phyloP scores from a whole-genome alignment of 352 stramenopile genomes.

The Phytopythium vexans region DNA sequence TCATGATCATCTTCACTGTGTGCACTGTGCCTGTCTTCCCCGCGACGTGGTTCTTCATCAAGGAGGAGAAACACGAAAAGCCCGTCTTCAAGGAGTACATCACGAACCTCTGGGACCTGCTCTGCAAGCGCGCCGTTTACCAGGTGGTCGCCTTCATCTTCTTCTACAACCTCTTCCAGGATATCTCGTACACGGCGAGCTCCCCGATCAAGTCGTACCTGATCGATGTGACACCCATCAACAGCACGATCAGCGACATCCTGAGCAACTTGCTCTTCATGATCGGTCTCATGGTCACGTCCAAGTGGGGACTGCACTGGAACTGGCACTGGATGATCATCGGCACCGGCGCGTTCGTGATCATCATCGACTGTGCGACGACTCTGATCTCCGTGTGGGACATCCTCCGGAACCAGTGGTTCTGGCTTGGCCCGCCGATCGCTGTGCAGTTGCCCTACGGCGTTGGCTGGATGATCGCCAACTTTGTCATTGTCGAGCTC shows the following conservation, averaged over 20 bases:
- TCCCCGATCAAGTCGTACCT: slow-evolving; percentile 1
- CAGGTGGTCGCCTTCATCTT: slow-evolving; percentile 9
- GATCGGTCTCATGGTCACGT: neutral
- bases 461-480: slow-evolving; percentile 20
- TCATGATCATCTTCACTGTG: slow-evolving; percentile 14
- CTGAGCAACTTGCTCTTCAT: slow-evolving; percentile 1
- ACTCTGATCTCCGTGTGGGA: no score
- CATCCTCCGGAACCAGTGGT: no score
- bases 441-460: slow-evolving; percentile 22
- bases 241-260: slow-evolving; percentile 4
- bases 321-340: slow-evolving; percentile 8
- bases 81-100: slow-evolving; percentile 5
- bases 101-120: slow-evolving; percentile 3
- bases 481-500: slow-evolving; percentile 32
- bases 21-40: slow-evolving; percentile 10
- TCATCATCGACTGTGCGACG: slow-evolving; percentile 6
- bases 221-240: slow-evolving; percentile 5
- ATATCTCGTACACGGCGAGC: slow-evolving; percentile 4
- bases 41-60: slow-evolving; percentile 15
- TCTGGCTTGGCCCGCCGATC: neutral
- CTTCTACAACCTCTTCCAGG: slow-evolving; percentile 5
- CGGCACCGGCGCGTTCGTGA: slow-evolving; percentile 2
- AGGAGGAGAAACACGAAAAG: slow-evolving; percentile 6
- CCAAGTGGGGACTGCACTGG: no score
- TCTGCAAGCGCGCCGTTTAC: slow-evolving; percentile 5